Conservation (phyloP, 2,329 filamentous ascomycete genomes). For the Nemania bipapillata region DNA sequence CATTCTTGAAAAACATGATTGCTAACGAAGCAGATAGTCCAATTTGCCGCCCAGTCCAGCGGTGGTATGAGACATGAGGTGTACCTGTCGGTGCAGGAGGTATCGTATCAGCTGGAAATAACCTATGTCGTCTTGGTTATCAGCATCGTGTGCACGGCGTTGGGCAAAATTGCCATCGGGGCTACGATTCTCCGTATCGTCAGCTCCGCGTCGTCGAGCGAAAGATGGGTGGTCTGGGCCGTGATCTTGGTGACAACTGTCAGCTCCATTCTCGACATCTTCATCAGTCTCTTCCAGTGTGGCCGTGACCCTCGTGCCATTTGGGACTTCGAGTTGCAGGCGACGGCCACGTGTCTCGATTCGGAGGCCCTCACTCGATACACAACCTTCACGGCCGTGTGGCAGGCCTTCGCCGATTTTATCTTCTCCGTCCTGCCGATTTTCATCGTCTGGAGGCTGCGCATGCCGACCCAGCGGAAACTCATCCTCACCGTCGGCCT, state of each 20-base stretch:
- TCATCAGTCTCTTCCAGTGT: conserved; percentile 29
- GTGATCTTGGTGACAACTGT: conserved; percentile 19
- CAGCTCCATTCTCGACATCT: conserved; percentile 29
- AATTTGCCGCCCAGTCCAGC: conserved; percentile 25
- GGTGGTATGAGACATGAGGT: conserved; percentile 21
- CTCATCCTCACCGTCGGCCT: conserved; percentile 28
- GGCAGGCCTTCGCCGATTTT: conserved; percentile 30
- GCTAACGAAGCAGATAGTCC: conserved; percentile 21
- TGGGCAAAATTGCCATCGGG: conserved; percentile 31
- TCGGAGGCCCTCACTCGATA: conserved; percentile 10
- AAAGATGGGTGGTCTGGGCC: conserved; percentile 30
- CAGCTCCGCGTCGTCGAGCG: conserved; percentile 18
- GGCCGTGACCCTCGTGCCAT: conserved; percentile 23
- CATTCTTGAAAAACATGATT: not conserved
- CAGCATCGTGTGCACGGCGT: conserved; percentile 27
- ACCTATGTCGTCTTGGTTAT: conserved; percentile 18
- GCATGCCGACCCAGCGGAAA: conserved; percentile 24
- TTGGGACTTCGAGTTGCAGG: conserved; percentile 15
- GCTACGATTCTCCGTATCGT: conserved; percentile 30
- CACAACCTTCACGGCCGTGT: conserved; percentile 30
- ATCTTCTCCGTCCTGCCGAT: conserved; percentile 28
- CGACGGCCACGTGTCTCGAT: conserved; percentile 18
- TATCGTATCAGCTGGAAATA: conserved; percentile 25
- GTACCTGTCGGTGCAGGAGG: conserved; percentile 17
- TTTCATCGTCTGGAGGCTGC: conserved; percentile 29